Evolutionary conservation across 2,329 filamentous ascomycete genomes (phyloP).

Genomic region (Sphaerostilbella broomeana): DNA sequence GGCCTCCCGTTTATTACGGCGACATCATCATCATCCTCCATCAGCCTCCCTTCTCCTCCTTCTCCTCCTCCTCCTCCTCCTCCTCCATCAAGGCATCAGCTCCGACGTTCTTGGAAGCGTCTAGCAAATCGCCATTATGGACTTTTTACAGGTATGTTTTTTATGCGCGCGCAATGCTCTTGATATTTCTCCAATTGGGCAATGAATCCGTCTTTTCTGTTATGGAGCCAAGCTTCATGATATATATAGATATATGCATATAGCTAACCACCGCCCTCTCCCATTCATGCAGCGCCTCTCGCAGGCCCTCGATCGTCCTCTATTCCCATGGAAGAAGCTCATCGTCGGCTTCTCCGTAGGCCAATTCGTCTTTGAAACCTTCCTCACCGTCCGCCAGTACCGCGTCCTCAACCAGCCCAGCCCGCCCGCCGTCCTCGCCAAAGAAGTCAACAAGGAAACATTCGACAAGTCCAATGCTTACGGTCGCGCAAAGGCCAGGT

Average conservation of each 20-base stretch:
- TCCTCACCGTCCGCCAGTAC: constrained; percentile 87
- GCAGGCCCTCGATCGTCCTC: constrained; percentile 78
- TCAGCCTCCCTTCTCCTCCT: constrained; percentile 3
- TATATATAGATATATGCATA: too few species aligned
- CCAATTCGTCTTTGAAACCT: constrained; percentile 84
- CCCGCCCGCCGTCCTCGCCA: constrained; percentile 78
- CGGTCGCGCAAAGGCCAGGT: constrained; percentile 91
- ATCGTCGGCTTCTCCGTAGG: constrained; percentile 91
- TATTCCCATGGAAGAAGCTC: constrained; percentile 96
- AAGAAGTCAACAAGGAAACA: constrained; percentile 81
- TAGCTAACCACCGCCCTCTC: background rate
- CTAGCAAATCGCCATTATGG: constrained; percentile 31
- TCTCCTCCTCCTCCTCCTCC: background rate
- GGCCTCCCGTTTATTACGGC: constrained; percentile 10
- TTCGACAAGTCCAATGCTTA: constrained; percentile 97
- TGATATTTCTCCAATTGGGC: background rate
- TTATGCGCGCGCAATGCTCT: background rate
- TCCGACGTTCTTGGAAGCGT: constrained; percentile 6
- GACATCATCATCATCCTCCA: constrained; percentile 8
- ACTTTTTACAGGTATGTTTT: constrained; percentile 40
- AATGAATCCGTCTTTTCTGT: too few species aligned
- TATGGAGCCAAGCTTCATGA: too few species aligned
- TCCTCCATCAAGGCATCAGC: background rate
- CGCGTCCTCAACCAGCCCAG: constrained; percentile 71
- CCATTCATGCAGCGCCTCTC: constrained; percentile 58